Base-by-base conservation (phyloP, 1,284 basidiomycete genomes). In the Heliocybe sulcata region DNA sequence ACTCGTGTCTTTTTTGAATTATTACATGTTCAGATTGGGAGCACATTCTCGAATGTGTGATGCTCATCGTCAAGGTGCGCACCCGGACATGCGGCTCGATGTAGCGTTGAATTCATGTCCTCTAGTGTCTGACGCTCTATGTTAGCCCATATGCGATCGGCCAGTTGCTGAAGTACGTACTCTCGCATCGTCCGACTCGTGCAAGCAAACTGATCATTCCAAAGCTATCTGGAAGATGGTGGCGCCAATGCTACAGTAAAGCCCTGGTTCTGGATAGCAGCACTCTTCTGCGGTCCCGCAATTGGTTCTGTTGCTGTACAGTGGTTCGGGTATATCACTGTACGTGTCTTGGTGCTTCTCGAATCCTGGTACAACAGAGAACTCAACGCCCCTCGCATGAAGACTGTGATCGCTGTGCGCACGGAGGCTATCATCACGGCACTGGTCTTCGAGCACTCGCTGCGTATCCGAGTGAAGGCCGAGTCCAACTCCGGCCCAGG, bases 381-480 rank as follows among this genome's bases (percentile, higher is more conserved):
- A n/a, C n/a, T n/a, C n/a, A n/a, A n/a, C n/a, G n/a, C n/a, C n/a
- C n/a, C n/a, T n/a, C 12, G 3, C 50, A 11, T 12, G 27, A 38
- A 71, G 67, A 80, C 76, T 1, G 67, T 73, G n/a, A 70, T 71
- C 10, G 67, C 82, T 8, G 79, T 83, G 14, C 77, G 79, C 45
- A 64, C 69, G 6, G 83, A 90, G 64, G 76, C 77, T 1, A 76
- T 91, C 53, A 70, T 90, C 53, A 87, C 85, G 0, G 80, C 88
- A 59, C 74, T 89, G 2, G 69, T 90, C 4, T 87, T 89, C 62
- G 83, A 87, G 56, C 87, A 89, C 60, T 73, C 85, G 1, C 71
- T 89, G 2, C 77, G 85, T 35, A 80, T 89, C 42, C 77, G 87
- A 19, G 75, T 88, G 69, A 82, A 82, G 60, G 75, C 80, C 1